Percentiles rank a stretch among this genome's conserved stretches.
Evolutionary conservation across 805 yeast species (phyloP).

Genomic region (Saccharomycopsis malanga): DNA sequence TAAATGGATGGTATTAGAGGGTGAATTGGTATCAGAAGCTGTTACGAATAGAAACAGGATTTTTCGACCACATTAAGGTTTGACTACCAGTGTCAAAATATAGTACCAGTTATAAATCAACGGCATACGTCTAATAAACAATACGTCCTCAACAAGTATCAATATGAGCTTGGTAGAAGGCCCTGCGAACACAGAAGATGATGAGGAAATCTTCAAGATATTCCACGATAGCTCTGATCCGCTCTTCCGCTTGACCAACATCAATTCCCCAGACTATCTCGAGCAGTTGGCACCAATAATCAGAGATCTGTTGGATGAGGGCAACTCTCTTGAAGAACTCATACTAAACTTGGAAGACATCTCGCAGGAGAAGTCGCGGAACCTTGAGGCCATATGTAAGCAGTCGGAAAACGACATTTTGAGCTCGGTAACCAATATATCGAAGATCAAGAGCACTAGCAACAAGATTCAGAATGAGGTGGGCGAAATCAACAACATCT

Average conservation of each 20-base stretch:
- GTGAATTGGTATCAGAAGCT: too few species aligned
- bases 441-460: slow-evolving; percentile 52
- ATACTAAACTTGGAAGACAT: slow-evolving; percentile 48
- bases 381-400: slow-evolving; percentile 55
- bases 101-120: too few species aligned
- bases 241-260: slow-evolving; percentile 15
- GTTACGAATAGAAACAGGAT: too few species aligned
- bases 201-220: slow-evolving; percentile 19
- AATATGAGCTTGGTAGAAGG: too few species aligned
- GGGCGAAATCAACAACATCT: slow-evolving; percentile 45
- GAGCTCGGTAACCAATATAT: slow-evolving; percentile 55
- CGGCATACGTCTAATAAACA: too few species aligned
- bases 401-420: slow-evolving; percentile 50
- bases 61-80: too few species aligned
- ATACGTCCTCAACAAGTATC: too few species aligned
- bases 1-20: too few species aligned
- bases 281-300: slow-evolving; percentile 77
- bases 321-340: slow-evolving; percentile 42
- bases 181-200: too few species aligned
- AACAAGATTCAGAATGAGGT: slow-evolving; percentile 49
- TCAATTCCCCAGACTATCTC: slow-evolving; percentile 43
- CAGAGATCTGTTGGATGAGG: slow-evolving; percentile 49
- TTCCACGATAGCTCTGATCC: slow-evolving; percentile 18
- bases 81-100: too few species aligned
- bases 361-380: slow-evolving; percentile 54